These are phyloP conservation scores for Cladosporium sp. DNA, from an alignment of 2,329 filamentous ascomycete genomes.

Conservation along the genomic window DNA sequence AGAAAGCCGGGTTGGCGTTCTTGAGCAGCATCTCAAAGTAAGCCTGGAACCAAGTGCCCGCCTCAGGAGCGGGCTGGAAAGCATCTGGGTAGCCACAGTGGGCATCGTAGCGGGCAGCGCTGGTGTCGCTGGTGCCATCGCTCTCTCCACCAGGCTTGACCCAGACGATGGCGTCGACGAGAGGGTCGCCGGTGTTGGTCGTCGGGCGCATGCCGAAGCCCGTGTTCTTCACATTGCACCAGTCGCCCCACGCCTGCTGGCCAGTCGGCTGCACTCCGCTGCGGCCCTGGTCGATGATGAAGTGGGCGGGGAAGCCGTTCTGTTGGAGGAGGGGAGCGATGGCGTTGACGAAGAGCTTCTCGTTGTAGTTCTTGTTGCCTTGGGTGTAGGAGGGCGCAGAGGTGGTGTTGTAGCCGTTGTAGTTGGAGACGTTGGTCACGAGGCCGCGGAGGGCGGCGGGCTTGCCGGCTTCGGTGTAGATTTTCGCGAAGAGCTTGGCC, in stretches of 20 bases:
- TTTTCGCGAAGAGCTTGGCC: constrained; percentile 43
- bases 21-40: constrained; percentile 34
- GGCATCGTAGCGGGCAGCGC: constrained; percentile 49
- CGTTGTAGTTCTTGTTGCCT: constrained; percentile 49
- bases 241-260: constrained; percentile 58
- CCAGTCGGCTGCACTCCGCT: constrained; percentile 58
- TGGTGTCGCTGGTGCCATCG: constrained; percentile 42
- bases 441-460: constrained; percentile 49
- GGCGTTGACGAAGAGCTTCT: constrained; percentile 50
- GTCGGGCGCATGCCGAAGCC: constrained; percentile 64
- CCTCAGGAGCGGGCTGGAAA: constrained; percentile 63
- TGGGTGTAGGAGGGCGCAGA: constrained; percentile 43
- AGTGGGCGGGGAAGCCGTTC: constrained; percentile 50
- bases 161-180: constrained; percentile 66
- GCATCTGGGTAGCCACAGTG: constrained; percentile 53
- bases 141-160: constrained; percentile 62
- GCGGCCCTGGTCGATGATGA: constrained; percentile 56
- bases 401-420: constrained; percentile 51
- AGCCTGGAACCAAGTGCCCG: constrained; percentile 62
- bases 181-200: constrained; percentile 55
- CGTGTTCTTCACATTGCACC: constrained; percentile 63
- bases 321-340: constrained; percentile 46
- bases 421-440: constrained; percentile 57
- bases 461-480: constrained; percentile 46
- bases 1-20: constrained; percentile 36